Base-by-base conservation (phyloP, 805 yeast genomes). In the Wickerhamiella alocasiicola region DNA sequence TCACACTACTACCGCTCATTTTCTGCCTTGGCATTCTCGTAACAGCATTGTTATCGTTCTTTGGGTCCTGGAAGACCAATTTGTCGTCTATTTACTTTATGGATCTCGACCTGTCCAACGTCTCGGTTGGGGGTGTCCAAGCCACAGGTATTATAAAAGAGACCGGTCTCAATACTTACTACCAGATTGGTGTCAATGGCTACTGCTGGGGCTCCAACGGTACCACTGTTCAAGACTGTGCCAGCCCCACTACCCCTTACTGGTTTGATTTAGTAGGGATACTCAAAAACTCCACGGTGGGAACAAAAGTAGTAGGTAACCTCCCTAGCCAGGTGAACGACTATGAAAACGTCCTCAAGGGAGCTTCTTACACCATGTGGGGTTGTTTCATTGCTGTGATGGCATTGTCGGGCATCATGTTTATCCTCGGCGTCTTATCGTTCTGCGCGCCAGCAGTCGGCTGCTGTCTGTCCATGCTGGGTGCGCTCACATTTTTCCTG, bases 181-280 rank as follows among this genome's bases (percentile, higher is more conserved):
- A 71, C 48, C 65, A 71, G n/a, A 60, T 75, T 24, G 81, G 82
- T 26, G 57, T 73, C 50, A 77, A 80, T 72, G 78, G 78, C 19
- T 76, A 73, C 59, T 78, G 85, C 56, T 50, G 62, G 39, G 78
- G 76, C 43, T 57, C 49, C 28, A 50, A 54, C 23, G 44, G 44
- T 28, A 48, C 56, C 27, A 43, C 62, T 39, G 64, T 65, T 48
- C 61, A 66, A 3, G 63, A 62, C 55, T 81, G 93, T 56, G 60
- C 71, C 11, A 51, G 63, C 6, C 73, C 87, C 18, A 58, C 64
- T 43, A 64, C 72, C 2, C 73, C 74, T 48, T 81, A 65, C 56
- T 57, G 63, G 44, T 70, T 81, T 50, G 71, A 78, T 53, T 76
- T 81, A 1, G 58, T 66, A 17, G 46, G 48, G 53, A 57, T 54